phyloP scores from a whole-genome alignment of 768 basidiomycete species.

The Agrocybe pediades region DNA sequence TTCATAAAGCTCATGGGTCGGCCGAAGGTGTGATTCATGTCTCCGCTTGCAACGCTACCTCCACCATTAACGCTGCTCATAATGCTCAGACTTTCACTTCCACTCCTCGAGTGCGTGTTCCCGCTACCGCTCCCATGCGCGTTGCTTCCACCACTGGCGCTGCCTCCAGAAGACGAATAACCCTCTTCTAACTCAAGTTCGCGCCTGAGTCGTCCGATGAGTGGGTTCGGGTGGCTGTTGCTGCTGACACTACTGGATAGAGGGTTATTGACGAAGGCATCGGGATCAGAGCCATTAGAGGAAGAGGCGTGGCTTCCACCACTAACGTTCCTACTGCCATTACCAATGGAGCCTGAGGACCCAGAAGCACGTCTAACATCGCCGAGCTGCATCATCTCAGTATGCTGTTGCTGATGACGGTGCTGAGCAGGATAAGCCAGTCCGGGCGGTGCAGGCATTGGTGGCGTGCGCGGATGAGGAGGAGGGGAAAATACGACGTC shows the following conservation, averaged over 20 bases:
- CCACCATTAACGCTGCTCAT: slow-evolving; percentile 15
- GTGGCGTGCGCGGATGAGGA: not conserved
- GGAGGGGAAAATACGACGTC: slow-evolving; percentile 31
- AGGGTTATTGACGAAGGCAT: not conserved
- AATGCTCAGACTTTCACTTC: slow-evolving; percentile 52
- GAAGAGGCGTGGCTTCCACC: not conserved
- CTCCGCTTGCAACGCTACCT: slow-evolving; percentile 13
- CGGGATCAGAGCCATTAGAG: too few relatives aligned
- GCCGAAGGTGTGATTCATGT: slow-evolving; percentile 80
- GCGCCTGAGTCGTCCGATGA: slow-evolving; percentile 1
- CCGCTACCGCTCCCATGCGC: too few relatives aligned
- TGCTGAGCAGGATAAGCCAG: slow-evolving; percentile 15
- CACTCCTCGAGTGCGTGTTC: slow-evolving; percentile 47
- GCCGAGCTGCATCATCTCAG: not conserved
- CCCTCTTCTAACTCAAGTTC: slow-evolving; percentile 22
- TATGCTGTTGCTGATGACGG: slow-evolving; percentile 12
- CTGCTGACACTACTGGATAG: not conserved
- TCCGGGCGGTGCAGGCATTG: not conserved
- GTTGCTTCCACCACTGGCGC: not conserved
- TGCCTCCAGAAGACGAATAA: slow-evolving; percentile 33
- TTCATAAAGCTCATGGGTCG: slow-evolving; percentile 49
- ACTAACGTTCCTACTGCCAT: not conserved
- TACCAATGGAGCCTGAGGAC: not conserved
- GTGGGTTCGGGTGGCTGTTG: not conserved
- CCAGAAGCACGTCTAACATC: not conserved